phyloP scores from a whole-genome alignment of 169 alveolate genomes.

The Ichthyophthirius multifiliis region DNA sequence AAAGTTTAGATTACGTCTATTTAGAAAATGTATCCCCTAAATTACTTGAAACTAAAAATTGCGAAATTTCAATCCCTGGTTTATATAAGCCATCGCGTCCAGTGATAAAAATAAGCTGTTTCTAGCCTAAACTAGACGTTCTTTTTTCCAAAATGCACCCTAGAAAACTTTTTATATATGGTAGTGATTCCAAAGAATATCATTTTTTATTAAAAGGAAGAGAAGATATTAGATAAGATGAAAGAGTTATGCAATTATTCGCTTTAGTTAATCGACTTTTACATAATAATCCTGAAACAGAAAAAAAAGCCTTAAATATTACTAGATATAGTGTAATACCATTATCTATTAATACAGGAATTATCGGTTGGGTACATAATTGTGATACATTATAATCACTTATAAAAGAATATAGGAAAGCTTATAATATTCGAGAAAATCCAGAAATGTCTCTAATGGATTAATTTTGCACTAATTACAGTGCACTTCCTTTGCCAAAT shows the following conservation, averaged over 20 bases:
- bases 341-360: conserved; percentile 90
- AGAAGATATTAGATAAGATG: conserved; percentile 93
- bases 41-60: conserved; percentile 69
- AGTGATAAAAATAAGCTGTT: conserved; percentile 63
- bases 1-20: conserved; percentile 65
- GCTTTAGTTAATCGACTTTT: conserved; percentile 72
- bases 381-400: conserved; percentile 85
- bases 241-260: conserved; percentile 92
- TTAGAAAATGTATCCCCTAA: conserved; percentile 84
- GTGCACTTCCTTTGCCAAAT: conserved; percentile 74
- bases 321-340: conserved; percentile 88
- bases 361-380: conserved; percentile 90
- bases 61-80: conserved; percentile 88
- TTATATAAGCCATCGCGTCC: conserved; percentile 55
- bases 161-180: conserved; percentile 86
- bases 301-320: conserved; percentile 75
- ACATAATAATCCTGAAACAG: conserved; percentile 75
- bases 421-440: conserved; percentile 74
- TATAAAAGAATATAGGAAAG: conserved; percentile 80
- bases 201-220: conserved; percentile 89
- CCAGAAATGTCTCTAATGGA: conserved; percentile 84
- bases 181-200: conserved; percentile 89
- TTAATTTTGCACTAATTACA: conserved; percentile 68
- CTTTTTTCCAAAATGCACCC: conserved; percentile 94
- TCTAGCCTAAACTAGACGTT: conserved; percentile 73